These are phyloP conservation scores for Opeltia flavorubescens DNA, from an alignment of 495 filamentous ascomycete species.

Conservation along the genomic window DNA sequence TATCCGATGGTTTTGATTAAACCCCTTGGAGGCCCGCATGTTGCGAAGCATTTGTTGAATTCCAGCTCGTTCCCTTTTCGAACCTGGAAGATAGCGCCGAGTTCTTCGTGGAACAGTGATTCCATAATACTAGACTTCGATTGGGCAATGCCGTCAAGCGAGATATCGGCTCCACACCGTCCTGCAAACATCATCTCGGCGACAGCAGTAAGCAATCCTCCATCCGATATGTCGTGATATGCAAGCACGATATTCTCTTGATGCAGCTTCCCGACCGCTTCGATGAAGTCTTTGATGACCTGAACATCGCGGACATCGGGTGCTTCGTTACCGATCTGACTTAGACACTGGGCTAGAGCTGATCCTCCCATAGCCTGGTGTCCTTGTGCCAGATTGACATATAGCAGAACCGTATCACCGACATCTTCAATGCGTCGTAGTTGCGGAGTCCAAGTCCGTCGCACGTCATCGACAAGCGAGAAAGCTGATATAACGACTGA, in stretches of 20 bases:
- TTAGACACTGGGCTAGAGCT: slow-evolving; percentile 83
- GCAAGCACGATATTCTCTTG: slow-evolving; percentile 78
- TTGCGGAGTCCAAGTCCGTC: slow-evolving; percentile 85
- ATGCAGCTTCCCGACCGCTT: slow-evolving; percentile 76
- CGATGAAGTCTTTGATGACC: slow-evolving; percentile 79
- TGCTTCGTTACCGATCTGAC: slow-evolving; percentile 66
- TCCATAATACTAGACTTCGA: slow-evolving; percentile 49
- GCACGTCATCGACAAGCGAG: slow-evolving; percentile 60
- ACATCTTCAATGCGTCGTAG: slow-evolving; percentile 72
- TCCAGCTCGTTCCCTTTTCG: slow-evolving; percentile 66
- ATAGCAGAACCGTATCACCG: slow-evolving; percentile 78
- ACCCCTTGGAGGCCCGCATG: slow-evolving; percentile 70
- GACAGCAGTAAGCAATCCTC: slow-evolving; percentile 81
- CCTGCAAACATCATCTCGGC: slow-evolving; percentile 98
- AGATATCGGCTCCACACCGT: slow-evolving; percentile 73
- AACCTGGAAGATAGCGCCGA: slow-evolving; percentile 96
- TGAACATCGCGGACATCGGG: slow-evolving; percentile 76
- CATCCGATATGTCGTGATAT: slow-evolving; percentile 90
- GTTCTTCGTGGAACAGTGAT: slow-evolving; percentile 85
- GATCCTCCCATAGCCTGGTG: slow-evolving; percentile 77
- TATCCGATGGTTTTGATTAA: slow-evolving; percentile 72
- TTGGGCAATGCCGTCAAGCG: slow-evolving; percentile 56
- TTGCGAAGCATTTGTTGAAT: slow-evolving; percentile 84
- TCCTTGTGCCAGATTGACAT: slow-evolving; percentile 74
- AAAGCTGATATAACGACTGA: slow-evolving; percentile 87